Evolutionary conservation across 306 rosid genomes (phyloP).

Genomic region (Trifolium repens): DNA sequence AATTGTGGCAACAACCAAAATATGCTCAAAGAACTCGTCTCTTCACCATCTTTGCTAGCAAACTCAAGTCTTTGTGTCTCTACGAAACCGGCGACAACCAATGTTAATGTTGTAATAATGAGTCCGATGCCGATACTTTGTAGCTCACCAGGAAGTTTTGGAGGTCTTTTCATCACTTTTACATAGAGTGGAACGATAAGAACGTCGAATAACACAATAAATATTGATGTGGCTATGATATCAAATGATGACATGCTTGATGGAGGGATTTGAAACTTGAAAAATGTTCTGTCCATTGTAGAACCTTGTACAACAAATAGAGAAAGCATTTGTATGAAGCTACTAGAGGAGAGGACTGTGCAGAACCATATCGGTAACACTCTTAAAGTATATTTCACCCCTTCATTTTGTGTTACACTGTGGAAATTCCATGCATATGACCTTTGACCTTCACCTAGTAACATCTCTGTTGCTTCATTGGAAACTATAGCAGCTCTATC

Average conservation of each 20-base stretch:
- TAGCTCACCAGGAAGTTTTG: constrained; percentile 54
- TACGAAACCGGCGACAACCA: constrained; percentile 55
- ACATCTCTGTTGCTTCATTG: constrained; percentile 34
- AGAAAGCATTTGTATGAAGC: constrained; percentile 65
- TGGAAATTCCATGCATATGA: constrained; percentile 58
- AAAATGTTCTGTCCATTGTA: constrained; percentile 55
- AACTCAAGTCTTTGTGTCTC: constrained; percentile 48
- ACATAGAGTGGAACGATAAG: constrained; percentile 46
- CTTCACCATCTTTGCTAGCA: constrained; percentile 39
- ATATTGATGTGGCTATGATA: constrained; percentile 57
- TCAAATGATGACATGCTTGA: constrained; percentile 68
- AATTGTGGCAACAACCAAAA: constrained; percentile 68
- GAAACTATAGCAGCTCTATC: constrained; percentile 54
- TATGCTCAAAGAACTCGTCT: constrained; percentile 58
- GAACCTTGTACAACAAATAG: constrained; percentile 68
- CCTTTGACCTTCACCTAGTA: constrained; percentile 37
- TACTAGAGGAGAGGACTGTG: constrained; percentile 61
- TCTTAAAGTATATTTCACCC: constrained; percentile 55
- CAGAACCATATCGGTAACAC: constrained; percentile 61
- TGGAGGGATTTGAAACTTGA: constrained; percentile 58
- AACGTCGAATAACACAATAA: constrained; percentile 52
- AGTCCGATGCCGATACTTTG: constrained; percentile 59
- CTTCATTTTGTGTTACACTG: constrained; percentile 62
- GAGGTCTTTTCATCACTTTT: constrained; percentile 45
- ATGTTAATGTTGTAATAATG: constrained; percentile 45